Evolutionary conservation across 1,284 basidiomycete species (phyloP).

Genomic region (Cutaneotrichosporon daszewskae): DNA sequence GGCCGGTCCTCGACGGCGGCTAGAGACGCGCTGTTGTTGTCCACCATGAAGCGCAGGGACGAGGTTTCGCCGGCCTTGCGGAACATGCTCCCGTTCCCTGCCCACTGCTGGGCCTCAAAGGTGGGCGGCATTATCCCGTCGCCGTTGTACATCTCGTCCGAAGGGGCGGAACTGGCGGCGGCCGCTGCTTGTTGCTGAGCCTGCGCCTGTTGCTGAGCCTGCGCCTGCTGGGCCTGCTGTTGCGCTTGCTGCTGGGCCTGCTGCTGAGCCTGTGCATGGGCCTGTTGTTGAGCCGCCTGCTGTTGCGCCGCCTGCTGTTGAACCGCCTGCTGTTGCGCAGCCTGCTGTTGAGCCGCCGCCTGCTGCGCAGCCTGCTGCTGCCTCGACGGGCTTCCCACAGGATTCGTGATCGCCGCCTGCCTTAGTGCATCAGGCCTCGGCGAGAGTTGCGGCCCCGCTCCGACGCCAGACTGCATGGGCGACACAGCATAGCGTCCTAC

Average conservation of each 20-base stretch:
- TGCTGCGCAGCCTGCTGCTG: conserved; percentile 1
- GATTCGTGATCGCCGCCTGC: conserved; percentile 1
- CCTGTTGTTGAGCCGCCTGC: neutral
- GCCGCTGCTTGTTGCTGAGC: neutral
- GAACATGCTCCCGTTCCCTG: conserved; percentile 1
- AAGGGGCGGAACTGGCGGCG: too few relatives aligned
- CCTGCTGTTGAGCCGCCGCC: neutral
- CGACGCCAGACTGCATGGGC: neutral
- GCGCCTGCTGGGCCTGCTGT: conserved; percentile 3
- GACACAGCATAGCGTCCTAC: conserved; percentile 6
- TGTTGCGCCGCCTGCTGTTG: neutral
- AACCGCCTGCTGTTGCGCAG: neutral
- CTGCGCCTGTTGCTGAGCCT: conserved; percentile 1
- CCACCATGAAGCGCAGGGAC: conserved; percentile 12
- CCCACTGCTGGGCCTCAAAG: too few relatives aligned
- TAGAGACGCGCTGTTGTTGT: neutral
- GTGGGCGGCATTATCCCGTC: too few relatives aligned
- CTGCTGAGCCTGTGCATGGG: neutral
- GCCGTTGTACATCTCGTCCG: too few relatives aligned
- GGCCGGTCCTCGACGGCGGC: neutral
- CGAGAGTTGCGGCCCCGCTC: neutral
- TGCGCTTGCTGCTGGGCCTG: conserved; percentile 6
- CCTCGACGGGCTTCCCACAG: neutral
- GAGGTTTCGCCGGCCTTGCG: conserved; percentile 5
- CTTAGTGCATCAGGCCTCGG: conserved; percentile 4